phyloP scores from a whole-genome alignment of 2,329 filamentous ascomycete species.

The Botryosphaeria dothidea region DNA sequence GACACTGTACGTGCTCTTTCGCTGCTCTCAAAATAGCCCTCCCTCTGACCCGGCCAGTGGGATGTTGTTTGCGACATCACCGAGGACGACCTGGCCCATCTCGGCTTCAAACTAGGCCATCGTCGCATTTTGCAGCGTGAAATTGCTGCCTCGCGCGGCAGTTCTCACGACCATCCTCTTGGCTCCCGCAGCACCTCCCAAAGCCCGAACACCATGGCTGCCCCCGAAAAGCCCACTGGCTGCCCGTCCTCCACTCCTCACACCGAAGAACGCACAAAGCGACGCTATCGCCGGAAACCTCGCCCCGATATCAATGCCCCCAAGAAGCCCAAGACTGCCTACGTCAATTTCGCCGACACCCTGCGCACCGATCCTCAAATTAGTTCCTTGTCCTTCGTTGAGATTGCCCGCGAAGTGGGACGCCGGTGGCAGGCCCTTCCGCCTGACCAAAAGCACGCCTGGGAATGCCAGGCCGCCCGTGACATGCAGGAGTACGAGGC shows the following conservation, averaged over 20 bases:
- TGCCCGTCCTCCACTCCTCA: conserved; percentile 27
- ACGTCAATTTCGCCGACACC: conserved; percentile 44
- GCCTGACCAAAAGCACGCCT: conserved; percentile 37
- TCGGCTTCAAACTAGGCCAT: conserved; percentile 43
- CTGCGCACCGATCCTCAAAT: conserved; percentile 38
- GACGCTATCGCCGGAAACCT: conserved; percentile 40
- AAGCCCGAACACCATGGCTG: neutral
- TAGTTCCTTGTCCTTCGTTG: conserved; percentile 38
- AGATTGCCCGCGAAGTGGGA: conserved; percentile 41
- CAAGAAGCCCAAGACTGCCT: conserved; percentile 43
- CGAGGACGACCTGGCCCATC: conserved; percentile 37
- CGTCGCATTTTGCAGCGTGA: conserved; percentile 40
- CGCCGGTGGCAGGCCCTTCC: conserved; percentile 38
- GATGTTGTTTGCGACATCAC: conserved; percentile 42
- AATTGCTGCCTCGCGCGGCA: conserved; percentile 38
- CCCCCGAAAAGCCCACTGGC: neutral
- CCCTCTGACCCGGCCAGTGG: conserved; percentile 28
- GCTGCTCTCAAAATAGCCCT: neutral
- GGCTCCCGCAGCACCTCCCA: conserved; percentile 24
- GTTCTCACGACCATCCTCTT: conserved; percentile 31
- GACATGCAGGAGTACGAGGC: conserved; percentile 40
- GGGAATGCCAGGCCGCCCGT: conserved; percentile 40
- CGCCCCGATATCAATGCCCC: conserved; percentile 38
- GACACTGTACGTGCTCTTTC: conserved; percentile 15
- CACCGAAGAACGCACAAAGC: conserved; percentile 32